phyloP scores from a whole-genome alignment of 2,329 filamentous ascomycete species.

The Calonectria leucothoes region DNA sequence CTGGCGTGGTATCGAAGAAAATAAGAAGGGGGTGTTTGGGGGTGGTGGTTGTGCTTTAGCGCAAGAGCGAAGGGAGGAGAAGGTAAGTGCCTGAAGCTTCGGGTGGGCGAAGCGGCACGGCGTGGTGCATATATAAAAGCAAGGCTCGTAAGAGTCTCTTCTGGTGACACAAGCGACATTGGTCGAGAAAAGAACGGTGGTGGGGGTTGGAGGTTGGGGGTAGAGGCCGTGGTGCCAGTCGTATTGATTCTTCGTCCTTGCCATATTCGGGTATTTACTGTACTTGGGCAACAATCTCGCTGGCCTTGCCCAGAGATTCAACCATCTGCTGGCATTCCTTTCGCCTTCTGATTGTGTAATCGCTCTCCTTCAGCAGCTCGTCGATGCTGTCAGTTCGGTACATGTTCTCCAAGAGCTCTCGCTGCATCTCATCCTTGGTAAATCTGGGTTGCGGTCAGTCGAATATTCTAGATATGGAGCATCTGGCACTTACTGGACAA shows the following conservation, averaged over 20 bases:
- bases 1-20: conserved; percentile 53
- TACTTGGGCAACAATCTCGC: conserved; percentile 92
- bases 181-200: conserved; percentile 25
- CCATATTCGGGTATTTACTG: conserved; percentile 56
- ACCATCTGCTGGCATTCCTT: conserved; percentile 99
- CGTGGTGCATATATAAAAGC: conserved; percentile 22
- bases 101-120: conserved; percentile 15
- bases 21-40: conserved; percentile 35
- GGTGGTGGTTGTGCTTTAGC: not conserved
- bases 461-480: not conserved
- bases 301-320: conserved; percentile 88
- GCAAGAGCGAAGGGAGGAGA: conserved; percentile 21
- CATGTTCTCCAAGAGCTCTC: conserved; percentile 96
- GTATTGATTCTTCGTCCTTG: not conserved
- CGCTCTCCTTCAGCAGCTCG: conserved; percentile 95
- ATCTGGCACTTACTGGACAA: conserved; percentile 81
- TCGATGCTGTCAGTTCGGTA: conserved; percentile 92
- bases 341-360: conserved; percentile 92
- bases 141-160: conserved; percentile 22
- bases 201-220: not conserved
- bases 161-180: conserved; percentile 26
- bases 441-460: conserved; percentile 65
- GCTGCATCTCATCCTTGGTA: conserved; percentile 98
- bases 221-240: not conserved
- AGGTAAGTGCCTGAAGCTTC: conserved; percentile 15